Percentiles rank a stretch among this genome's conserved stretches.
phyloP scores from a whole-genome alignment of 345 rosid species.

The Gossypium rotundifolium region DNA sequence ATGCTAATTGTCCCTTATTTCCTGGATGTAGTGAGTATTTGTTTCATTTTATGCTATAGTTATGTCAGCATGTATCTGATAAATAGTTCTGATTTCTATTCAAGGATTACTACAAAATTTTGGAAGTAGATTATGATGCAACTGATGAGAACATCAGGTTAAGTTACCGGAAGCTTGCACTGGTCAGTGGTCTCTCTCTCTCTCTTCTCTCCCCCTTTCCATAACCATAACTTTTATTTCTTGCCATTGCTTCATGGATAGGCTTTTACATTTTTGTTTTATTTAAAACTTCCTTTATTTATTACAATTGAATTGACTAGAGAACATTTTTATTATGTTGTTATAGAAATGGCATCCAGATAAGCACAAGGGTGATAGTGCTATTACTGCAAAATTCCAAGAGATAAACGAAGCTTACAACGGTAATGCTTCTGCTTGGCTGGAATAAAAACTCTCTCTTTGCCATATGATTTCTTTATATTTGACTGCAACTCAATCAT shows the following conservation, averaged over 20 bases:
- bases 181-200: slow-evolving; percentile 47
- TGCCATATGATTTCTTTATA: neutral
- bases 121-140: slow-evolving; percentile 82
- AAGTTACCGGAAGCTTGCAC: slow-evolving; percentile 71
- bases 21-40: neutral
- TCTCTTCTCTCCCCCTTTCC: neutral
- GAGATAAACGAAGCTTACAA: slow-evolving; percentile 80
- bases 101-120: slow-evolving; percentile 75
- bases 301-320: slow-evolving; percentile 8
- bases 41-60: neutral
- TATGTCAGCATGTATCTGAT: slow-evolving; percentile 12
- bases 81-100: slow-evolving; percentile 12
- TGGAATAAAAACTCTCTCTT: neutral
- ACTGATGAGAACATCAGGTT: slow-evolving; percentile 66
- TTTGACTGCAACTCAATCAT: neutral
- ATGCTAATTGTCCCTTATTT: neutral
- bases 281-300: slow-evolving; percentile 5
- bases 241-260: slow-evolving; percentile 16
- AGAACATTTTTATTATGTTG: slow-evolving; percentile 8
- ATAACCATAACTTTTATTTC: neutral
- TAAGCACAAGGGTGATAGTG: slow-evolving; percentile 68
- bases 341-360: slow-evolving; percentile 84
- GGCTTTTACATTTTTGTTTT: slow-evolving; percentile 12
- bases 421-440: slow-evolving; percentile 31
- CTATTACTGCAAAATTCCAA: slow-evolving; percentile 61